phyloP scores from a whole-genome alignment of 148 eudicot genomes.

The Chenopodium album region DNA sequence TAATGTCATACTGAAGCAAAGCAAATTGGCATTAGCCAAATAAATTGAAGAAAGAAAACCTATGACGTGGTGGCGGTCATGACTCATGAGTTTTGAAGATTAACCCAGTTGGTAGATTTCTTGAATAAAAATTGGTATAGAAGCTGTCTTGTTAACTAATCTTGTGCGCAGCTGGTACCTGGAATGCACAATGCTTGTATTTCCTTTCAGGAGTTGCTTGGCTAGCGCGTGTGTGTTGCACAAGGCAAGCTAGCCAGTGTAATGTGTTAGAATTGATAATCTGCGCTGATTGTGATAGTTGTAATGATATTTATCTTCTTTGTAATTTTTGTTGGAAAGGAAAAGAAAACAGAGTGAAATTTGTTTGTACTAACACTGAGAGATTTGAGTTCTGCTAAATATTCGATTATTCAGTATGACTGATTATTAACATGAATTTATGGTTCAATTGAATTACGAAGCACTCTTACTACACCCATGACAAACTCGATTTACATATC shows the following conservation, averaged over 20 bases:
- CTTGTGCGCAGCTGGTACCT: neutral
- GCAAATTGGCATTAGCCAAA: neutral
- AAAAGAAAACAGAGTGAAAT: too few relatives aligned
- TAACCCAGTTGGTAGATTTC: neutral
- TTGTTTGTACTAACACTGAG: too few relatives aligned
- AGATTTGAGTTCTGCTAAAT: too few relatives aligned
- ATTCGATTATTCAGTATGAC: too few relatives aligned
- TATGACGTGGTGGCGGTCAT: neutral
- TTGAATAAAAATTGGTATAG: neutral
- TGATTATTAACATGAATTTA: neutral
- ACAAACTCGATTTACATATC: neutral
- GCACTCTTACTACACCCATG: neutral
- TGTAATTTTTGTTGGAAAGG: too few relatives aligned
- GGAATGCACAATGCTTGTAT: neutral
- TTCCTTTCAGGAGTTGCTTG: neutral
- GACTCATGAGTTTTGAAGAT: neutral
- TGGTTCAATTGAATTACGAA: too few relatives aligned
- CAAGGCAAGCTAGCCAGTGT: neutral
- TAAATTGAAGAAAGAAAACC: neutral
- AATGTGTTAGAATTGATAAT: too few relatives aligned
- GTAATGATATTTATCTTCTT: neutral
- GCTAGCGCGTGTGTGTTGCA: neutral
- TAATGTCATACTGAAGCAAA: neutral
- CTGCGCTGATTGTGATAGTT: neutral
- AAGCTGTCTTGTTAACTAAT: neutral